Percentiles rank a stretch among this genome's conserved stretches.
phyloP scores from a whole-genome alignment of 1,284 basidiomycete species.

The Rhodotorula sp. region DNA sequence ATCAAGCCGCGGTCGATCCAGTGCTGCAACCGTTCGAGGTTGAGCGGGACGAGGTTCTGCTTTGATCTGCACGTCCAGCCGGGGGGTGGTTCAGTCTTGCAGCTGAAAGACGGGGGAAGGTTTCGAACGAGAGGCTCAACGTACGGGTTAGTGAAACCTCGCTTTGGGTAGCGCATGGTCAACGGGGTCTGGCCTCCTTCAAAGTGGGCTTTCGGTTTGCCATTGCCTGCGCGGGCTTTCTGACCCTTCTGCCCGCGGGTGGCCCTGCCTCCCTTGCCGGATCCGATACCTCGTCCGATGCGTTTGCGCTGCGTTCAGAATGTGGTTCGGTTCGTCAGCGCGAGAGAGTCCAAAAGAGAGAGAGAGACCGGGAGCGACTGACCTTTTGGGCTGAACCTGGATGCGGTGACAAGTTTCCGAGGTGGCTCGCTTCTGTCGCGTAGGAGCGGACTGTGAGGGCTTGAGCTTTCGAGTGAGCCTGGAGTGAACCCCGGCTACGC shows the following conservation, averaged over 20 bases:
- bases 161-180: constrained; percentile 87
- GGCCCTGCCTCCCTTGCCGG: constrained; percentile 84
- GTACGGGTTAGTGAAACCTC: constrained; percentile 88
- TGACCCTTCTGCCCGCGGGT: constrained; percentile 95
- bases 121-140: background rate
- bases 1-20: constrained; percentile 87
- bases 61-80: constrained; percentile 12
- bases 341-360: background rate
- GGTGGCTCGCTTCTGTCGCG: constrained; percentile 24
- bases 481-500: background rate
- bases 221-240: constrained; percentile 85
- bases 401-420: constrained; percentile 37
- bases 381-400: constrained; percentile 38
- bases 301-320: constrained; percentile 68
- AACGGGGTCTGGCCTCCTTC: constrained; percentile 97
- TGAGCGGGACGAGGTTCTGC: constrained; percentile 58
- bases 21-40: constrained; percentile 80
- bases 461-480: background rate
- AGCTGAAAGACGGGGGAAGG: too few relatives aligned
- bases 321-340: background rate
- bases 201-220: constrained; percentile 71
- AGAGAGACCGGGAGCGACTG: background rate
- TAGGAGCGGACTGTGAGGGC: background rate
- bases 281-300: constrained; percentile 87
- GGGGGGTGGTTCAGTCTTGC: too few relatives aligned